phyloP scores from a whole-genome alignment of 345 rosid genomes.

The Eucalyptus coolabah region DNA sequence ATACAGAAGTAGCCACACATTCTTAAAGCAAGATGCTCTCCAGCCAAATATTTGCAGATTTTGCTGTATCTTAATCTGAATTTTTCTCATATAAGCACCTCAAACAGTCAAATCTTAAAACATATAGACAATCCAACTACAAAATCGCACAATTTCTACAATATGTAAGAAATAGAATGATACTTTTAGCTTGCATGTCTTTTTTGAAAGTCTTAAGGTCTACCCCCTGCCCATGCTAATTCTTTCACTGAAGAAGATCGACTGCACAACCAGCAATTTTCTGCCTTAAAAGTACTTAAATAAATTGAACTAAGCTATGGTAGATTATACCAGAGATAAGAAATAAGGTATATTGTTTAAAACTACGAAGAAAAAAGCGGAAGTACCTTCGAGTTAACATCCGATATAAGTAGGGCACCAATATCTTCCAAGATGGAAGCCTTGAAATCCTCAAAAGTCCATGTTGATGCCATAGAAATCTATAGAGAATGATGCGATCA shows the following conservation, averaged over 20 bases:
- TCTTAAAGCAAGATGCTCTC: not conserved
- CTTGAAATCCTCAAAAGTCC: conserved; percentile 77
- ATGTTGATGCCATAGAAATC: conserved; percentile 43
- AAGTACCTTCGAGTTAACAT: conserved; percentile 66
- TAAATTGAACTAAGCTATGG: not conserved
- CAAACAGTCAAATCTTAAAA: not conserved
- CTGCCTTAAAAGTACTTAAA: not conserved
- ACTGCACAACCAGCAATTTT: not conserved
- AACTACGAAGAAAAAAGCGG: not conserved
- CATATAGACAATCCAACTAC: not conserved
- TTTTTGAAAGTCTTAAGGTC: not conserved
- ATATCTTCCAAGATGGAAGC: conserved; percentile 43
- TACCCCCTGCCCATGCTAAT: not conserved
- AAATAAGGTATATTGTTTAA: not conserved
- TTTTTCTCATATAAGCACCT: not conserved
- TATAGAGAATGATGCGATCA: not conserved
- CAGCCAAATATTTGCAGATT: not conserved
- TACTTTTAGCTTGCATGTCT: not conserved
- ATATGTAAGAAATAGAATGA: not conserved
- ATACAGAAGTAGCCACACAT: not conserved
- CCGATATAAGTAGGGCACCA: conserved; percentile 42
- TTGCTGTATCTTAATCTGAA: not conserved
- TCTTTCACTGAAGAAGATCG: not conserved
- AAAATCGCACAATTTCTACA: not conserved
- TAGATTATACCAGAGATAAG: not conserved